A percentile compares a stretch with the other conserved stretches of the same genome.
phyloP scores from a whole-genome alignment of 2,329 filamentous ascomycete species.

The Geosmithia flava region DNA sequence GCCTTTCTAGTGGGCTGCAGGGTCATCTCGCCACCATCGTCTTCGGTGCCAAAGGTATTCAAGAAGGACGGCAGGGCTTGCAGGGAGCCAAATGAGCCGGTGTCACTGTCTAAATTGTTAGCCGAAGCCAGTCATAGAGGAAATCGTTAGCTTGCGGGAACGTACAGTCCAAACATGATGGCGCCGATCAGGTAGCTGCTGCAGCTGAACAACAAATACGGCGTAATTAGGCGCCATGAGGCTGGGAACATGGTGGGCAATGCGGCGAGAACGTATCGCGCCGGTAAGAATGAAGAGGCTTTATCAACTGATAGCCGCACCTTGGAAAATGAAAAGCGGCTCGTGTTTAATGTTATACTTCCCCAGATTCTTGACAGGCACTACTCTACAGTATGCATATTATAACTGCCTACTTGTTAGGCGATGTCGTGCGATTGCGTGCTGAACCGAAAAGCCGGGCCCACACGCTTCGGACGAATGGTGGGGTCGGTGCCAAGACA shows the following conservation, averaged over 20 bases:
- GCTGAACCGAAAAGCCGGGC: too few species aligned
- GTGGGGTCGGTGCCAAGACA: too few species aligned
- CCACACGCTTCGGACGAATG: too few species aligned
- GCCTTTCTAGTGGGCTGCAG: background rate
- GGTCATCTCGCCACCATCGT: background rate
- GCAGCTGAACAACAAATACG: slow-evolving; percentile 2
- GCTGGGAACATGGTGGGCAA: slow-evolving; percentile 1
- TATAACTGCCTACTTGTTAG: too few species aligned
- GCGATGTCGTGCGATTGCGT: too few species aligned
- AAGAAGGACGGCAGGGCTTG: slow-evolving; percentile 2
- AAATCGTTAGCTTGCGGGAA: too few species aligned
- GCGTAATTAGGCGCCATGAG: slow-evolving; percentile 1
- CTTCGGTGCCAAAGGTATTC: background rate
- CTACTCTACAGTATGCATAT: too few species aligned
- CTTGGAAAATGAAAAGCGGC: too few species aligned
- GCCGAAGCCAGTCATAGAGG: background rate
- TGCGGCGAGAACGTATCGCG: background rate
- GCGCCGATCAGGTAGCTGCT: background rate
- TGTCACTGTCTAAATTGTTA: background rate
- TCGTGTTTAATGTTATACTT: too few species aligned
- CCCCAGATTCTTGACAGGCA: too few species aligned
- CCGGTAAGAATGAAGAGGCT: background rate
- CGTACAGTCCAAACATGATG: slow-evolving; percentile 3
- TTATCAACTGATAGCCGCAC: too few species aligned
- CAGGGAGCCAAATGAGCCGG: slow-evolving; percentile 1